Evolutionary conservation across 768 basidiomycete genomes (phyloP).

Genomic region (Agrocybe chaxingu): DNA sequence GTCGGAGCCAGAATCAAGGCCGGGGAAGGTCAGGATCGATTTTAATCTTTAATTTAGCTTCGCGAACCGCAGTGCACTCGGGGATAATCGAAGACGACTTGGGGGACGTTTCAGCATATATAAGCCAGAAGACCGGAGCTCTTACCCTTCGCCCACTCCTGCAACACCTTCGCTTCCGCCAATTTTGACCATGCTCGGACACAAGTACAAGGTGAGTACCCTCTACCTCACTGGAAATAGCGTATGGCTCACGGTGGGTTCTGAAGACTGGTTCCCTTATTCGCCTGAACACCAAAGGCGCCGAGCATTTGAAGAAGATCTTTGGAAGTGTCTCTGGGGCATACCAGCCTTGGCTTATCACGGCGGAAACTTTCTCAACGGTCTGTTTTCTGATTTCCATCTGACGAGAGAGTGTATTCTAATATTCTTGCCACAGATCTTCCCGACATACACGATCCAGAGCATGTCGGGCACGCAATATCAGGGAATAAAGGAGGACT

Average conservation of each 20-base stretch:
- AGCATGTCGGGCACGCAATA: constrained; percentile 14
- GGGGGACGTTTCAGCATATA: neutral
- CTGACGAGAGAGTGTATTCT: neutral
- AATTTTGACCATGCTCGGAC: constrained; percentile 1
- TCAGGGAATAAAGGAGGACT: constrained; percentile 19
- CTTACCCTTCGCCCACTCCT: neutral
- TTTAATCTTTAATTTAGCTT: no score
- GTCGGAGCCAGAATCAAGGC: no score
- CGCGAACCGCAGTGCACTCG: neutral
- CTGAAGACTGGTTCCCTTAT: constrained; percentile 10
- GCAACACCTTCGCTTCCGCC: neutral
- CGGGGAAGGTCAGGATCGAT: no score
- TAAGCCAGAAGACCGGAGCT: neutral
- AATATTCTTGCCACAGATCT: constrained; percentile 6
- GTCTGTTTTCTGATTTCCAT: constrained; percentile 5
- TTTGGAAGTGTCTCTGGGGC: constrained; percentile 16
- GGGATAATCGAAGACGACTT: constrained; percentile 1
- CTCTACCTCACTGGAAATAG: neutral
- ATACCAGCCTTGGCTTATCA: constrained; percentile 15
- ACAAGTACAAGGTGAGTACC: constrained; percentile 5
- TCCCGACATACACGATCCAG: constrained; percentile 16
- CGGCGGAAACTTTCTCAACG: constrained; percentile 10
- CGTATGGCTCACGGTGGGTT: neutral
- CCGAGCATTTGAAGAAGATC: constrained; percentile 12
- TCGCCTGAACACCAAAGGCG: constrained; percentile 13